Percentiles rank a stretch among this genome's conserved stretches.
Conservation (phyloP, 148 eudicot genomes). For the Euryodendron excelsum region DNA sequence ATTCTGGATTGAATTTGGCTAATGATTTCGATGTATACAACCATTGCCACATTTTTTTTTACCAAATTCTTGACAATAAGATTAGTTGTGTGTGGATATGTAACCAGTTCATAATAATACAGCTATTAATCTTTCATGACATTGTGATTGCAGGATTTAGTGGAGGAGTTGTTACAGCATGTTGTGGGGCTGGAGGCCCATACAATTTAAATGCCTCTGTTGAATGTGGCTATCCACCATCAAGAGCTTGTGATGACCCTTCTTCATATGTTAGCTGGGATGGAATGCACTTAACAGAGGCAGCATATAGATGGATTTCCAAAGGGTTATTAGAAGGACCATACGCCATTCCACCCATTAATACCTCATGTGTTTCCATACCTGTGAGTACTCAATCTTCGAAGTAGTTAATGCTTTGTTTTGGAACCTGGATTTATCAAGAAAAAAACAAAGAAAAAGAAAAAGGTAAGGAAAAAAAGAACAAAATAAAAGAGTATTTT, state of each 20-base stretch:
- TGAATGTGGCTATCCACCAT: constrained; percentile 14
- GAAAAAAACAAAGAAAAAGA: too few species aligned
- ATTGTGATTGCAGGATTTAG: constrained; percentile 26
- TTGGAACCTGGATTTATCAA: too few species aligned
- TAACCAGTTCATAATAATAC: not conserved
- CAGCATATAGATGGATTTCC: constrained; percentile 24
- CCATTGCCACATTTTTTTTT: not conserved
- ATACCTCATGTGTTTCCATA: not conserved
- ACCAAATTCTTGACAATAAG: not conserved
- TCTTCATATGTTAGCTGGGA: constrained; percentile 30
- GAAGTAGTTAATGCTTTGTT: not conserved
- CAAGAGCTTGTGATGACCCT: constrained; percentile 29
- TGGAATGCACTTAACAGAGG: constrained; percentile 38
- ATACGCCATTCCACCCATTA: constrained; percentile 19
- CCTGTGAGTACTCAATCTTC: not conserved
- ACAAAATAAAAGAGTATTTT: too few species aligned
- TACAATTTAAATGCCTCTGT: constrained; percentile 12
- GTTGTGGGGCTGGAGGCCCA: constrained; percentile 39
- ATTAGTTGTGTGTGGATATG: not conserved
- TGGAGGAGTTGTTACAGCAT: constrained; percentile 21
- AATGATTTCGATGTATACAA: too few species aligned
- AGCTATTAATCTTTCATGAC: not conserved
- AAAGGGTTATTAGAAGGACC: constrained; percentile 25
- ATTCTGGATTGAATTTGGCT: too few species aligned
- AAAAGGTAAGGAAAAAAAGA: too few species aligned